Evolutionary conservation across 371 early-diverging fungal genomes (phyloP), one percentile per base, ranked within the genome.

Genomic region (Dichotomocladium elegans): DNA sequence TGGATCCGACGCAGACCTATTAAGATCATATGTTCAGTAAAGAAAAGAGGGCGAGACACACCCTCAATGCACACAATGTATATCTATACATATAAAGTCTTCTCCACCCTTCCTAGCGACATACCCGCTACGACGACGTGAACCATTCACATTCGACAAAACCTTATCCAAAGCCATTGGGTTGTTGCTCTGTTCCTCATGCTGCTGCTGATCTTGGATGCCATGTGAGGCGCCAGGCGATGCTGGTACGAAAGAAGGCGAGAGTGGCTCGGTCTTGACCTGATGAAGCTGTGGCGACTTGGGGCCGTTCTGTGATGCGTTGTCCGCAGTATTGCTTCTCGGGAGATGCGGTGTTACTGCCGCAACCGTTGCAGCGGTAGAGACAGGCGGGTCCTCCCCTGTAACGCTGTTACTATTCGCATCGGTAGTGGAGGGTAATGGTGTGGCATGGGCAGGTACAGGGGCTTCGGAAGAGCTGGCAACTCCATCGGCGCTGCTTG

Each of bases 121-220:
- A 50, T 61, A 68, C 68, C 60, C 63, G 53, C 62, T 64, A 28
- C 55, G 47, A 33, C 54, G 62, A 40, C 63, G 54, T 11, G 64
- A 53, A 53, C 67, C 64, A 48, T 61, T 51, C 8, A 24, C 46
- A 19, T 35, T 46, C 15, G 55, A 30, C 34, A 64, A 48, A 24
- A 68, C 61, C 22, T 46, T 59, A 40, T 65, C 58, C 21, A 71
- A 41, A 10, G 68, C 68, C 71, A 68, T 68, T 35, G 71, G 71
- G 50, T 68, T 45, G 47, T 17, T 21, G 29, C 11, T 24, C 24
- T 48, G 46, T 15, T 26, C 26, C 14, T 29, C 33, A 19, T 48
- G 56, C 22, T 25, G 47, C 26, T 52, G 42, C 12, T 29, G 44
- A 26, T 54, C 29, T 47, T 47, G 43, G 17, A 41, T 24, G 25